A percentile compares a stretch with the other conserved stretches of the same genome.
These are phyloP conservation scores for Turnera subulata DNA, from an alignment of 345 rosid species.

Conservation along the genomic window DNA sequence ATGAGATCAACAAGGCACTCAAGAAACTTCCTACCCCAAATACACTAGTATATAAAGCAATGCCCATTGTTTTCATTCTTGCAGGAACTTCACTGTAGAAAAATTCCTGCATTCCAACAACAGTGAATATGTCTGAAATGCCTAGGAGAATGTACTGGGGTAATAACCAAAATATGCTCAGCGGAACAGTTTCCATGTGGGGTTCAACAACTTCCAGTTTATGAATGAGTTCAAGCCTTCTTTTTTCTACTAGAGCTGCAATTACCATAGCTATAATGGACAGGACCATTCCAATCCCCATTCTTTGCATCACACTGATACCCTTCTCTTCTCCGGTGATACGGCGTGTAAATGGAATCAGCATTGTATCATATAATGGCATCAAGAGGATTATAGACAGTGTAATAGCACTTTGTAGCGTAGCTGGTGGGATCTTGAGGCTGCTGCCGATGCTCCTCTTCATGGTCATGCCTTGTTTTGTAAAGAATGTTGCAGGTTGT, in stretches of 20 bases:
- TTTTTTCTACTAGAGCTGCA: slow-evolving; percentile 75
- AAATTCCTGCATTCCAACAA: slow-evolving; percentile 97
- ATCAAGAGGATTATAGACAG: slow-evolving; percentile 79
- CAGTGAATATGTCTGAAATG: slow-evolving; percentile 85
- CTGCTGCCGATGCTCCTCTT: slow-evolving; percentile 55
- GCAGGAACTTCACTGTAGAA: slow-evolving; percentile 86
- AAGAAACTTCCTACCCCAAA: slow-evolving; percentile 91
- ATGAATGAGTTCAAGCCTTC: slow-evolving; percentile 46
- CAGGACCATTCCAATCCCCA: slow-evolving; percentile 86
- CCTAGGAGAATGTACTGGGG: slow-evolving; percentile 89
- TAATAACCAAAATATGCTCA: slow-evolving; percentile 78
- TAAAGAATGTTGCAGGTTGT: slow-evolving; percentile 83
- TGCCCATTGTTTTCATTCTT: slow-evolving; percentile 86
- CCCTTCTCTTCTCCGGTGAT: slow-evolving; percentile 47
- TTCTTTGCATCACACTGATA: slow-evolving; percentile 64
- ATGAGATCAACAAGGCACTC: slow-evolving; percentile 69
- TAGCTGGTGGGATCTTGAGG: slow-evolving; percentile 90
- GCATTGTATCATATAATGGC: slow-evolving; percentile 67
- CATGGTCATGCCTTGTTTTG: slow-evolving; percentile 93
- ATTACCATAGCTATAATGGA: slow-evolving; percentile 77
- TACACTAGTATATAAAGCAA: slow-evolving; percentile 83
- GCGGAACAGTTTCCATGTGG: slow-evolving; percentile 25
- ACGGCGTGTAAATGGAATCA: slow-evolving; percentile 50
- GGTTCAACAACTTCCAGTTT: slow-evolving; percentile 15
- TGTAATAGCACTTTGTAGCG: slow-evolving; percentile 82